These are phyloP conservation scores for Globisporangium orthogonon DNA, from an alignment of 352 stramenopile genomes.

Conservation along the genomic window DNA sequence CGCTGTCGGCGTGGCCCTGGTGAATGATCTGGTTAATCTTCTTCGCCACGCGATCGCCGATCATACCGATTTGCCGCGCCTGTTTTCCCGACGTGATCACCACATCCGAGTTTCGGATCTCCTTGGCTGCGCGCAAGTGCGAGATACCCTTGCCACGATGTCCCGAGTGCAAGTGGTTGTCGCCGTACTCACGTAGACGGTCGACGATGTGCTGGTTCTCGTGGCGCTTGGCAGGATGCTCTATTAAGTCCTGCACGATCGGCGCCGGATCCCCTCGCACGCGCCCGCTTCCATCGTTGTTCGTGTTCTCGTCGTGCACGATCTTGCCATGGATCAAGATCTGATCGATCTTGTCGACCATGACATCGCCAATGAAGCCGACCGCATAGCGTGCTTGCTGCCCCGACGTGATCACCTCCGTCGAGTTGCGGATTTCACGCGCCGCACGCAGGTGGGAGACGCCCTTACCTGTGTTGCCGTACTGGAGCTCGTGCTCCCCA, in stretches of 20 bases:
- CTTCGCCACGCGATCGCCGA: conserved; percentile 40
- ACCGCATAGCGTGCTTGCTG: conserved; percentile 34
- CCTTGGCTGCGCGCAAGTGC: conserved; percentile 54
- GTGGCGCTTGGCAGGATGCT: conserved; percentile 40
- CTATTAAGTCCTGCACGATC: conserved; percentile 62
- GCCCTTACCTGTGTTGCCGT: conserved; percentile 62
- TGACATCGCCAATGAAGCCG: conserved; percentile 56
- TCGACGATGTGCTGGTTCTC: conserved; percentile 74
- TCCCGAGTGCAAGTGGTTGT: conserved; percentile 59
- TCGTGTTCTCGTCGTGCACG: conserved; percentile 22
- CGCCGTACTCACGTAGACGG: conserved; percentile 58
- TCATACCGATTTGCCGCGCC: conserved; percentile 51
- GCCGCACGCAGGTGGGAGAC: conserved; percentile 60
- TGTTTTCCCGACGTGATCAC: conserved; percentile 44
- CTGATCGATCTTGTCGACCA: conserved; percentile 77
- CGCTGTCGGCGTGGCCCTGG: conserved; percentile 60
- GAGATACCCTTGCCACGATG: conserved; percentile 69
- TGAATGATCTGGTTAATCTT: conserved; percentile 78
- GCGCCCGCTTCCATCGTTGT: conserved; percentile 20
- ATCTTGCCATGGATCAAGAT: conserved; percentile 65
- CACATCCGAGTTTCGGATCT: conserved; percentile 48
- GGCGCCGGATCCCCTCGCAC: conserved; percentile 42
- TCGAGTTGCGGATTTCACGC: conserved; percentile 47
- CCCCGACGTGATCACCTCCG: conserved; percentile 43
- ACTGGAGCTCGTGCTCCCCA: conserved; percentile 67